A percentile compares a stretch with the other conserved stretches of the same genome.
These are phyloP conservation scores for Podospora bellae-mahoneyi DNA, from an alignment of 495 filamentous ascomycete genomes.

Conservation along the genomic window DNA sequence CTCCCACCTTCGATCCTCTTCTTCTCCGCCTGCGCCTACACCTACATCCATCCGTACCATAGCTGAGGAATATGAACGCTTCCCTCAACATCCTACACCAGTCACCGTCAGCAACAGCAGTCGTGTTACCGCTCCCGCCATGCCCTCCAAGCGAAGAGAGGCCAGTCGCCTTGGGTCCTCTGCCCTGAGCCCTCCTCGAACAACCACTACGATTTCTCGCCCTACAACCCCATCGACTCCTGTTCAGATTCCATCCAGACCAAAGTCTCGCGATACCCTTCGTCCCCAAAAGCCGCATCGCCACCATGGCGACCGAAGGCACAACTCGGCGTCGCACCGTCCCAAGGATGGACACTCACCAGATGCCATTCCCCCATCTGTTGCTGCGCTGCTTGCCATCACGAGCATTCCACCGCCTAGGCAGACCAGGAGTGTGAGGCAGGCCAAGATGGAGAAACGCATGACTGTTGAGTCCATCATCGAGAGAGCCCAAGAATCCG, in stretches of 20 bases:
- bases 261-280: conserved; percentile 34
- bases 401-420: conserved; percentile 56
- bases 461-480: conserved; percentile 52
- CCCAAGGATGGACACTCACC: conserved; percentile 43
- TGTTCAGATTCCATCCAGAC: conserved; percentile 44
- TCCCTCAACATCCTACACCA: conserved; percentile 15
- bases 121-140: conserved; percentile 21
- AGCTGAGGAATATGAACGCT: conserved; percentile 30
- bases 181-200: conserved; percentile 29
- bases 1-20: too few relatives aligned
- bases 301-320: conserved; percentile 20
- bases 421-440: conserved; percentile 26
- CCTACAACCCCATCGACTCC: conserved; percentile 42
- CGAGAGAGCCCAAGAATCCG: conserved; percentile 45
- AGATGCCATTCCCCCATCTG: conserved; percentile 54
- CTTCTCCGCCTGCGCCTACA: not conserved
- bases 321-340: conserved; percentile 22
- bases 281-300: conserved; percentile 29
- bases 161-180: conserved; percentile 22
- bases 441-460: conserved; percentile 31
- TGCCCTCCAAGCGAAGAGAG: conserved; percentile 31
- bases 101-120: conserved; percentile 14
- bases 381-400: conserved; percentile 57
- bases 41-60: not conserved
- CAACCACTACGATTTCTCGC: conserved; percentile 33